phyloP scores from a whole-genome alignment of 2,329 filamentous ascomycete species.

The Aspergillus aculeatinus region DNA sequence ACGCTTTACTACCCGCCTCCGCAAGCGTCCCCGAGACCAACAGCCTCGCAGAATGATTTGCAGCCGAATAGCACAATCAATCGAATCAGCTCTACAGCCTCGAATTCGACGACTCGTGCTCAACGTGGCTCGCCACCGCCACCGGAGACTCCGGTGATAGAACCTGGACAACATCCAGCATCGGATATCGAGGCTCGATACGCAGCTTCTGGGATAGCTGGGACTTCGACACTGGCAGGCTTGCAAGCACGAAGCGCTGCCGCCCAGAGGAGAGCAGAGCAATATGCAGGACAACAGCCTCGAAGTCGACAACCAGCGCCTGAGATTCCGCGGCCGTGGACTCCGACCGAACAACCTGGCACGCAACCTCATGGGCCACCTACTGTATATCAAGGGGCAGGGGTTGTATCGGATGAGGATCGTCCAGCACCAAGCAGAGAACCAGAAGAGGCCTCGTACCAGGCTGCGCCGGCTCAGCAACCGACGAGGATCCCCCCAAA shows the following conservation, averaged over 20 bases:
- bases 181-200: slow-evolving; percentile 89
- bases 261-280: slow-evolving; percentile 74
- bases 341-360: slow-evolving; percentile 86
- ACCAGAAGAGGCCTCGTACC: slow-evolving; percentile 23
- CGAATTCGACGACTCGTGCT: slow-evolving; percentile 87
- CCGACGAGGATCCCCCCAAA: slow-evolving; percentile 56
- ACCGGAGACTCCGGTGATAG: slow-evolving; percentile 83
- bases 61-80: slow-evolving; percentile 57
- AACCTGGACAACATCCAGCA: slow-evolving; percentile 66
- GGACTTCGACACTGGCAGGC: slow-evolving; percentile 75
- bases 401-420: slow-evolving; percentile 58
- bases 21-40: slow-evolving; percentile 26
- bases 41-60: slow-evolving; percentile 35
- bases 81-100: slow-evolving; percentile 76
- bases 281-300: slow-evolving; percentile 62
- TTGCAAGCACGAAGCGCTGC: slow-evolving; percentile 75
- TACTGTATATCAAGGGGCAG: slow-evolving; percentile 84
- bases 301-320: slow-evolving; percentile 28
- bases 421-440: slow-evolving; percentile 31
- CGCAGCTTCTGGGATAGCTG: slow-evolving; percentile 86
- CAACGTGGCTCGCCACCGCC: slow-evolving; percentile 91
- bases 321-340: slow-evolving; percentile 71
- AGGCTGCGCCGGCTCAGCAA: slow-evolving; percentile 22
- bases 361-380: slow-evolving; percentile 85
- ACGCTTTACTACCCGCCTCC: slow-evolving; percentile 65